Evolutionary conservation across 2,329 filamentous ascomycete species (phyloP).

Genomic region (Boeremia exigua): DNA sequence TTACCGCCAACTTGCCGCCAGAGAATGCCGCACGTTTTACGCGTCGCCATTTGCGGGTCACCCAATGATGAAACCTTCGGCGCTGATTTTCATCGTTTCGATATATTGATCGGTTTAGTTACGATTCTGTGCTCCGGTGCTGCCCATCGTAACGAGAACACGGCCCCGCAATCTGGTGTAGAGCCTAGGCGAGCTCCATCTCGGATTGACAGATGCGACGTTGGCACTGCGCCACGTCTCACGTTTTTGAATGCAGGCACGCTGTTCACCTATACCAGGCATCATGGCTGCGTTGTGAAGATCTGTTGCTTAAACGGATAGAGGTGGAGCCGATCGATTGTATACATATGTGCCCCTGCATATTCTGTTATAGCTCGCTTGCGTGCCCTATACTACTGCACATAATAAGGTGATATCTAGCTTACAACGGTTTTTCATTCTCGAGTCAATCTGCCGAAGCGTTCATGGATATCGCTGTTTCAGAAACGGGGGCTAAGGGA

Average conservation of each 20-base stretch:
- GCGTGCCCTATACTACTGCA: not conserved
- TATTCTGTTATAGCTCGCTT: not conserved
- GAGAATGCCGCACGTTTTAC: not conserved
- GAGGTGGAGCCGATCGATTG: not conserved
- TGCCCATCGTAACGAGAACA: not conserved
- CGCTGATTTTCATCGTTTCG: conserved; percentile 17
- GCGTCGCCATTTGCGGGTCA: conserved; percentile 3
- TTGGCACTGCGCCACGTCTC: no score
- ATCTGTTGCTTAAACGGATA: not conserved
- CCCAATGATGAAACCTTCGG: conserved; percentile 3
- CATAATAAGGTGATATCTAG: not conserved
- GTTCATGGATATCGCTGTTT: not conserved
- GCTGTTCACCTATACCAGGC: no score
- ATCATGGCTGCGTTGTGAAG: not conserved
- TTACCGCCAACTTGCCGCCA: not conserved
- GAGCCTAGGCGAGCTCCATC: no score
- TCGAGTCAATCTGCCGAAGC: not conserved
- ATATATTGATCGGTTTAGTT: conserved; percentile 16
- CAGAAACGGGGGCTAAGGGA: not conserved
- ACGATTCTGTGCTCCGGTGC: not conserved
- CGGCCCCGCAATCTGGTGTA: not conserved
- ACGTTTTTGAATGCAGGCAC: no score
- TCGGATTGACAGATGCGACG: no score
- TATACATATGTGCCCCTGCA: not conserved
- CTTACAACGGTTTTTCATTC: not conserved